Evolutionary conservation across 208 protist genomes (phyloP).

Genomic region (Naegleria gruberi): DNA sequence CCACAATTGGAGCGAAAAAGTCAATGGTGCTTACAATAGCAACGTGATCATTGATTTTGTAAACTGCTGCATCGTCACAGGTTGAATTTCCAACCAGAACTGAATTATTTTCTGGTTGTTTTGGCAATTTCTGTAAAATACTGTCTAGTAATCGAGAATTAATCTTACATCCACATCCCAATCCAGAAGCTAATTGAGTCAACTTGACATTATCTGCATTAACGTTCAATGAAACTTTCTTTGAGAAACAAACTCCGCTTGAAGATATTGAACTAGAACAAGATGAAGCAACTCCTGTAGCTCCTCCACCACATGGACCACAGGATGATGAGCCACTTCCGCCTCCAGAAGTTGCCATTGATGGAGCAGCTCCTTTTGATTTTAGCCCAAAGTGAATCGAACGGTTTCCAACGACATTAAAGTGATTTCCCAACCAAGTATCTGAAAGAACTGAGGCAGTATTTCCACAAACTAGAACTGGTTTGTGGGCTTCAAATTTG

Average conservation of each 20-base stretch:
- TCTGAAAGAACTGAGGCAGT: slow-evolving; percentile 36
- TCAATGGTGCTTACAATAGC: slow-evolving; percentile 44
- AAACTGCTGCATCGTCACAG: slow-evolving; percentile 40
- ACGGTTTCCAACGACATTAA: neutral
- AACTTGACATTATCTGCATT: slow-evolving; percentile 27
- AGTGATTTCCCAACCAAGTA: slow-evolving; percentile 33
- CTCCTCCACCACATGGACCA: too few species aligned
- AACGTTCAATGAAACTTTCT: too few species aligned
- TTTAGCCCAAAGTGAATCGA: neutral
- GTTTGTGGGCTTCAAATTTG: slow-evolving; percentile 29
- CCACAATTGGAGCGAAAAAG: slow-evolving; percentile 61
- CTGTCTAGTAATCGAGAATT: slow-evolving; percentile 5
- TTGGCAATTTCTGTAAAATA: slow-evolving; percentile 17
- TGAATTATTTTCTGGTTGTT: slow-evolving; percentile 15
- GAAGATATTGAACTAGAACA: too few species aligned
- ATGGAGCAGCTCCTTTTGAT: neutral
- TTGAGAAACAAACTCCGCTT: too few species aligned
- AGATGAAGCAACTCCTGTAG: too few species aligned
- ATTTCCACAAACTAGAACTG: slow-evolving; percentile 40
- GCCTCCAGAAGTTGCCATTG: too few species aligned
- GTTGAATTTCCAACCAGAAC: slow-evolving; percentile 42
- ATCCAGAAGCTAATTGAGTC: slow-evolving; percentile 26
- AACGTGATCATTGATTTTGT: slow-evolving; percentile 32
- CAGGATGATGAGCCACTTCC: too few species aligned
- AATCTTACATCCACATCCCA: slow-evolving; percentile 36